Conservation (phyloP, 495 filamentous ascomycete species). For the Bacidia rubella region DNA sequence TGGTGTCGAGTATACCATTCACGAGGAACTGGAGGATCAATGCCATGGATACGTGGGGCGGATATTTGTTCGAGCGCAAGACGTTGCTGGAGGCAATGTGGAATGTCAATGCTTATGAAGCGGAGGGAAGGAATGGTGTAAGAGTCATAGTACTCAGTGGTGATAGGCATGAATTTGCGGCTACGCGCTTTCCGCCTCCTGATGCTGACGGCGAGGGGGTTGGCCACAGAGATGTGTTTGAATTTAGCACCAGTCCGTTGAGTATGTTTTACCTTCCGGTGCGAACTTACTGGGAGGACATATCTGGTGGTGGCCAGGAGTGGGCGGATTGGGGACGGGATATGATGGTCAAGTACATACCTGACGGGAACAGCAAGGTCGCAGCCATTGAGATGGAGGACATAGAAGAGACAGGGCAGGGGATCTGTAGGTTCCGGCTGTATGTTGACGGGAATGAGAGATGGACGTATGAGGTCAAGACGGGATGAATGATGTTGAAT, state of each 20-base stretch:
- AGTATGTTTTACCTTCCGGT: conserved; percentile 87
- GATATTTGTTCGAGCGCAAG: conserved; percentile 66
- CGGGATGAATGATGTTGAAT: conserved; percentile 15
- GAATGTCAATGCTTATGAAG: conserved; percentile 45
- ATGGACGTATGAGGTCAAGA: conserved; percentile 49
- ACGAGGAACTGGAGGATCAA: conserved; percentile 92
- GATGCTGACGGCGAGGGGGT: not conserved
- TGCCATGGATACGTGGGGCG: conserved; percentile 79
- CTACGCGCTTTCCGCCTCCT: conserved; percentile 74
- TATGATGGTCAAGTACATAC: conserved; percentile 69
- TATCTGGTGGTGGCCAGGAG: conserved; percentile 32
- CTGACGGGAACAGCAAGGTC: conserved; percentile 81
- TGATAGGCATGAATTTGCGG: conserved; percentile 89
- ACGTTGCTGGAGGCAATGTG: conserved; percentile 82
- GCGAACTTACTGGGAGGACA: conserved; percentile 49
- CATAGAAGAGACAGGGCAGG: conserved; percentile 31
- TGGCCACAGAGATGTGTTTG: conserved; percentile 38
- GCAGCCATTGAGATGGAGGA: conserved; percentile 72
- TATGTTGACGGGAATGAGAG: conserved; percentile 57
- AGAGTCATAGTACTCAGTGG: conserved; percentile 79
- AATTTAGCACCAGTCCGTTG: conserved; percentile 79
- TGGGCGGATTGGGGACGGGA: conserved; percentile 49
- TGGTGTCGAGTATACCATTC: conserved; percentile 79
- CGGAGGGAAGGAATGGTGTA: conserved; percentile 56
- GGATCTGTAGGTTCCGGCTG: conserved; percentile 47